Evolutionary conservation across 2,329 filamentous ascomycete genomes (phyloP).

Genomic region (Fusarium irregulare): DNA sequence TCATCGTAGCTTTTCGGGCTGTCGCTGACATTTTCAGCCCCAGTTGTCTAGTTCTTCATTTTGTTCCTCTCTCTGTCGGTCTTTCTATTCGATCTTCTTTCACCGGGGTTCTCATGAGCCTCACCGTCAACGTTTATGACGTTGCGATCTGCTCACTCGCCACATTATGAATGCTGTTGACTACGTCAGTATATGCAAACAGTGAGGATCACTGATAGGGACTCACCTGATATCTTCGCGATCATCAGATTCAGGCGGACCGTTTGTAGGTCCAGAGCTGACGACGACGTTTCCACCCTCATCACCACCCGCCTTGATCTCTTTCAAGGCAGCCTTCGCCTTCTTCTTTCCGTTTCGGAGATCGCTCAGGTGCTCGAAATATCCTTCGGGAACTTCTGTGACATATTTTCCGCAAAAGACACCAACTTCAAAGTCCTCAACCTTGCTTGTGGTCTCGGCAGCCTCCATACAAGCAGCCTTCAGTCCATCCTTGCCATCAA

Average conservation of each 20-base stretch:
- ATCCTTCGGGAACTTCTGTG: conserved; percentile 80
- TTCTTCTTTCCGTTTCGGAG: conserved; percentile 72
- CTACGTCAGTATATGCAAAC: background rate
- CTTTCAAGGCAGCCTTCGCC: conserved; percentile 20
- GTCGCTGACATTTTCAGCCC: conserved; percentile 73
- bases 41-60: conserved; percentile 72
- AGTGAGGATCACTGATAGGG: background rate
- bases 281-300: conserved; percentile 25
- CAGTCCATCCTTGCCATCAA: conserved; percentile 72
- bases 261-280: conserved; percentile 31
- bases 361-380: conserved; percentile 83
- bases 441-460: conserved; percentile 64
- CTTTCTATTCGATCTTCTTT: conserved; percentile 74
- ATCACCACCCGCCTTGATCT: conserved; percentile 22
- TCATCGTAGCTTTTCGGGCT: conserved; percentile 68
- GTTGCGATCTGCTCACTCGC: conserved; percentile 55
- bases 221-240: conserved; percentile 31
- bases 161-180: conserved; percentile 22
- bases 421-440: conserved; percentile 83
- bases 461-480: conserved; percentile 81
- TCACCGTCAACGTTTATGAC: conserved; percentile 69
- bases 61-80: conserved; percentile 75
- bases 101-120: conserved; percentile 73
- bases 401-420: conserved; percentile 92
- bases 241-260: conserved; percentile 18